phyloP scores from a whole-genome alignment of 2,329 filamentous ascomycete species.

The Podosphaera fusca region DNA sequence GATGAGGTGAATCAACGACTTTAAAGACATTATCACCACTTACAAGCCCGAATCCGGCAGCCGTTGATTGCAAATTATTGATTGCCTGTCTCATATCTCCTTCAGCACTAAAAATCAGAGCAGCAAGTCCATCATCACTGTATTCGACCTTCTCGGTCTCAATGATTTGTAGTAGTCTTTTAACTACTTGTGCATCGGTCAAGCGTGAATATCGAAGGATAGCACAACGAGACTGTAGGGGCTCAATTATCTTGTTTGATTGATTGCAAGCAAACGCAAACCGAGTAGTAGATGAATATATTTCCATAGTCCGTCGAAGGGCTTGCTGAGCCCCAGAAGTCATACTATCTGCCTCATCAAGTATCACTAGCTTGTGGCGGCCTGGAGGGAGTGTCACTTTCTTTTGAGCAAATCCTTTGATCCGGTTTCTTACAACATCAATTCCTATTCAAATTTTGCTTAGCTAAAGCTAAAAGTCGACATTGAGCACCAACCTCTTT shows the following conservation, averaged over 20 bases:
- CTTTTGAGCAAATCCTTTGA: slow-evolving; percentile 97
- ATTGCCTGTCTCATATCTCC: slow-evolving; percentile 98
- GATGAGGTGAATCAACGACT: slow-evolving; percentile 90
- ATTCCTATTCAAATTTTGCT: slow-evolving; percentile 34
- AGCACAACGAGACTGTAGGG: slow-evolving; percentile 87
- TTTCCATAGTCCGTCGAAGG: slow-evolving; percentile 90
- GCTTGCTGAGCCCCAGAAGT: slow-evolving; percentile 92
- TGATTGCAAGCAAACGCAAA: slow-evolving; percentile 98
- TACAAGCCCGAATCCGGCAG: slow-evolving; percentile 88
- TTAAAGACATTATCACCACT: slow-evolving; percentile 95
- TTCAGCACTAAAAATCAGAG: slow-evolving; percentile 91
- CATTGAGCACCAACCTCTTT: slow-evolving; percentile 37
- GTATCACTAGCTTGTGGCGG: slow-evolving; percentile 85
- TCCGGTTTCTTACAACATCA: slow-evolving; percentile 87
- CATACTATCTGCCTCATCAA: slow-evolving; percentile 97
- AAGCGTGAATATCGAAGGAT: slow-evolving; percentile 84
- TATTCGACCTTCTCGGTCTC: slow-evolving; percentile 78
- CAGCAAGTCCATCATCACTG: slow-evolving; percentile 80
- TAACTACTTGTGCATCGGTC: slow-evolving; percentile 80
- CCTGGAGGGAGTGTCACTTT: slow-evolving; percentile 86
- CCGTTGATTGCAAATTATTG: slow-evolving; percentile 90
- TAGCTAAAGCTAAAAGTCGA: background rate
- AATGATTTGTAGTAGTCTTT: slow-evolving; percentile 75
- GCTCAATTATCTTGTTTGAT: slow-evolving; percentile 98
- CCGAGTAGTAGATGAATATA: slow-evolving; percentile 85